Conservation (phyloP, 768 basidiomycete genomes). For the Cystofilobasidium capitatum region DNA sequence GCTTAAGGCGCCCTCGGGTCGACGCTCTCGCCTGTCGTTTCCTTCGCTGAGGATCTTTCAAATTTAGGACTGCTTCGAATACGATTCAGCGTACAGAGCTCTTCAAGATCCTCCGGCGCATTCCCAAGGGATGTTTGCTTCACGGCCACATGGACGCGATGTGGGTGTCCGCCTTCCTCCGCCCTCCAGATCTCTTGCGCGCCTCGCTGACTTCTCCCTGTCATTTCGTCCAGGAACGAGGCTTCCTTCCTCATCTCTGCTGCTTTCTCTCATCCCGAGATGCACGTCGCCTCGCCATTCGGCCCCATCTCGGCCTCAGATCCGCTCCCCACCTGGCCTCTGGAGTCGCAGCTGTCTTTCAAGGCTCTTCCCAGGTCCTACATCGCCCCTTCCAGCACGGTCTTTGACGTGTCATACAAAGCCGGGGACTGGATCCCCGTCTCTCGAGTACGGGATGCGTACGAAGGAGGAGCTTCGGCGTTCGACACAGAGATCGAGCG, state of each 20-base stretch:
- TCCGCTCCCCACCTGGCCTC: conserved; percentile 43
- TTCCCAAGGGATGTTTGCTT: conserved; percentile 70
- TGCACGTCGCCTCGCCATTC: conserved; percentile 51
- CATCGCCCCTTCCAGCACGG: conserved; percentile 29
- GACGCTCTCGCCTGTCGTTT: background rate
- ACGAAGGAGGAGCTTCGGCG: conserved; percentile 53
- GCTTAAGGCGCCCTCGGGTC: conserved; percentile 43
- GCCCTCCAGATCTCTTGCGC: background rate
- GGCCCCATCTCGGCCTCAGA: conserved; percentile 43
- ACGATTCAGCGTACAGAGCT: conserved; percentile 55
- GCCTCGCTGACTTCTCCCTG: background rate
- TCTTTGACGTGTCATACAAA: conserved; percentile 40
- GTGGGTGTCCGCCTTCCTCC: conserved; percentile 42
- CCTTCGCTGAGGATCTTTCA: background rate
- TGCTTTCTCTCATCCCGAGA: conserved; percentile 50
- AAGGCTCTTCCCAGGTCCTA: conserved; percentile 42
- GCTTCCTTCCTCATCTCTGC: conserved; percentile 47
- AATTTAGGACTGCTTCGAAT: conserved; percentile 43
- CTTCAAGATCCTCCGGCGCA: conserved; percentile 60
- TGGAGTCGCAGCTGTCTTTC: conserved; percentile 49
- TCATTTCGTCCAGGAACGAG: conserved; percentile 3
- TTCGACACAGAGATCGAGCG: conserved; percentile 61
- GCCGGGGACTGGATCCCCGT: conserved; percentile 51
- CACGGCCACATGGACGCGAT: conserved; percentile 69
- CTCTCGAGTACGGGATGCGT: conserved; percentile 48